These are phyloP conservation scores for Furculomyces boomerangus DNA, from an alignment of 371 early-diverging fungal genomes.

Conservation along the genomic window DNA sequence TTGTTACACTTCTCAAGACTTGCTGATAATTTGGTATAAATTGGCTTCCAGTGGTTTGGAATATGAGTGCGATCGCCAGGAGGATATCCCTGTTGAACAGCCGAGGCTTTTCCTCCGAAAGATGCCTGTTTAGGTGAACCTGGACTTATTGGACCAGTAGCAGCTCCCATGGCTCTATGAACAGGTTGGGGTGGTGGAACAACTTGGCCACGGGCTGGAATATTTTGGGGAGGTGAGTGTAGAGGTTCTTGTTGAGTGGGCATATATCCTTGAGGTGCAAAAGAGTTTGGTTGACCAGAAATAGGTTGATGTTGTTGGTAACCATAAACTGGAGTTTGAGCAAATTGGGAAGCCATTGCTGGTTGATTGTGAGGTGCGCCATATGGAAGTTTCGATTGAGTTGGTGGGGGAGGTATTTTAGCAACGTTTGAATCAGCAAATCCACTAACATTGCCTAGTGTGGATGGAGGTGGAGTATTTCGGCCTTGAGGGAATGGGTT, in stretches of 20 bases:
- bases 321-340: not conserved
- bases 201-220: constrained; percentile 1
- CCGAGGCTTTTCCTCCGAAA: not conserved
- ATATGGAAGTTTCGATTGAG: not conserved
- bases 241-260: constrained; percentile 4
- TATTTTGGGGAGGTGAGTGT: constrained; percentile 8
- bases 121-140: not conserved
- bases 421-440: not conserved
- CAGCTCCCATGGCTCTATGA: constrained; percentile 13
- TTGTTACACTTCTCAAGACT: constrained; percentile 30
- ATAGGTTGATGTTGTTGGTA: constrained; percentile 12
- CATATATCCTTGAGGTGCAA: constrained; percentile 21
- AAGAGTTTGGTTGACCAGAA: constrained; percentile 8
- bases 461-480: constrained; percentile 13
- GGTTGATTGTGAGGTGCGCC: not conserved
- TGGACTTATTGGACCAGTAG: not conserved
- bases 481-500: constrained; percentile 18
- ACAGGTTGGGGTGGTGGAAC: constrained; percentile 22
- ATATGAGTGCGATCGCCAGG: constrained; percentile 60
- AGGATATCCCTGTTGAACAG: constrained; percentile 12
- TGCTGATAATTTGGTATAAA: constrained; percentile 27
- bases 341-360: constrained; percentile 7
- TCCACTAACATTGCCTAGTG: not conserved
- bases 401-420: constrained; percentile 1
- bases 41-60: constrained; percentile 40